A percentile compares a stretch with the other conserved stretches of the same genome.
These are phyloP conservation scores for Mortierella hygrophila DNA, from an alignment of 192 early-diverging fungal genomes.

Conservation along the genomic window DNA sequence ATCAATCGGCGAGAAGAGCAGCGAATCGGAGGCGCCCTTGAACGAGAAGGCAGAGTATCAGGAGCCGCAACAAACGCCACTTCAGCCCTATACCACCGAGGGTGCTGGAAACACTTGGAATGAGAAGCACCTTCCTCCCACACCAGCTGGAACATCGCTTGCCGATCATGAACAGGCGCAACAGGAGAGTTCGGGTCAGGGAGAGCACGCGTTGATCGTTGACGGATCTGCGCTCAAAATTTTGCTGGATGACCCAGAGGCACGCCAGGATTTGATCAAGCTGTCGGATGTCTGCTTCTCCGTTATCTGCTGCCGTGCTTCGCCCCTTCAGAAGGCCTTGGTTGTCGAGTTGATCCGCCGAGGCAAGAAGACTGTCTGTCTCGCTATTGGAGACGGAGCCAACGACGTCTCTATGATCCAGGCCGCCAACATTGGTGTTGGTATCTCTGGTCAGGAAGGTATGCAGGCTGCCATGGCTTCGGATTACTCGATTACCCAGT, in stretches of 20 bases:
- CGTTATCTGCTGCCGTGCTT: conserved; percentile 94
- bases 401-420: conserved; percentile 99
- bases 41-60: conserved; percentile 7
- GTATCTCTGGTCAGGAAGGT: conserved; percentile 85
- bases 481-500: conserved; percentile 94
- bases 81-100: not conserved
- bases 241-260: conserved; percentile 66
- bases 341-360: conserved; percentile 91
- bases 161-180: not conserved
- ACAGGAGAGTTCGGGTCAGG: not conserved
- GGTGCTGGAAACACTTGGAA: conserved; percentile 26
- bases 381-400: conserved; percentile 83
- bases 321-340: conserved; percentile 95
- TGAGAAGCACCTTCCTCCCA: conserved; percentile 37
- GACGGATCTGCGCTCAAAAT: conserved; percentile 75
- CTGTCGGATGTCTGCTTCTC: conserved; percentile 83
- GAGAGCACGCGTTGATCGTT: conserved; percentile 80
- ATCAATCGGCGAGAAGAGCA: not conserved
- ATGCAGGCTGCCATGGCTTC: conserved; percentile 94
- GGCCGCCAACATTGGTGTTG: conserved; percentile 89
- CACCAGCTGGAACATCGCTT: conserved; percentile 8
- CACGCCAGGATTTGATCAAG: conserved; percentile 70
- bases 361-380: conserved; percentile 74
- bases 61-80: not conserved
- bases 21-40: not conserved